Percentiles rank a stretch among this genome's conserved stretches.
Evolutionary conservation across 2,329 filamentous ascomycete genomes (phyloP).

Genomic region (Aureobasidium subglaciale): DNA sequence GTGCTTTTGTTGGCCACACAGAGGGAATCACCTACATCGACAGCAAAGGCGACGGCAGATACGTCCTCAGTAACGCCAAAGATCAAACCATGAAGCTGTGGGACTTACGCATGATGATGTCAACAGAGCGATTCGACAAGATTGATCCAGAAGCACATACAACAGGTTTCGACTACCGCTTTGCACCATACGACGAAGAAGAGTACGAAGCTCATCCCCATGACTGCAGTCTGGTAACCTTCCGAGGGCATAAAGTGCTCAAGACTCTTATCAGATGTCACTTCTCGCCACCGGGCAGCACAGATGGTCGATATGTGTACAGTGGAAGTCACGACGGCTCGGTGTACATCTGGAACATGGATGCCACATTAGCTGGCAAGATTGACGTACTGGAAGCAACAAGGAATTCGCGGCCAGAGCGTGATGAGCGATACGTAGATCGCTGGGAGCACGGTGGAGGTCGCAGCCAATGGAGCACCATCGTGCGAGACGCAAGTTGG

Average conservation of each 20-base stretch:
- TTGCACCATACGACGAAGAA: slow-evolving; percentile 56
- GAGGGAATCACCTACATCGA: slow-evolving; percentile 61
- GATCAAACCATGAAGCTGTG: slow-evolving; percentile 97
- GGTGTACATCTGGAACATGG: slow-evolving; percentile 88
- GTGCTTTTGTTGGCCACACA: slow-evolving; percentile 58
- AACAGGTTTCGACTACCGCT: slow-evolving; percentile 68
- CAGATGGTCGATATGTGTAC: slow-evolving; percentile 88
- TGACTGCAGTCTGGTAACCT: slow-evolving; percentile 90
- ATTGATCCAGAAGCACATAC: slow-evolving; percentile 52
- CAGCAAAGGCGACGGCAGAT: slow-evolving; percentile 81
- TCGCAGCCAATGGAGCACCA: slow-evolving; percentile 60
- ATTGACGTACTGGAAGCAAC: slow-evolving; percentile 74
- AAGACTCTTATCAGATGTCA: slow-evolving; percentile 91
- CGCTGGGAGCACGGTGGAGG: slow-evolving; percentile 53
- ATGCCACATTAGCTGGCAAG: slow-evolving; percentile 70
- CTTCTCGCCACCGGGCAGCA: slow-evolving; percentile 80
- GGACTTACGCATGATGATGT: slow-evolving; percentile 87
- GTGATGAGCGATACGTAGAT: slow-evolving; percentile 46
- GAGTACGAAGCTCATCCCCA: slow-evolving; percentile 67
- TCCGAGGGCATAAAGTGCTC: slow-evolving; percentile 80
- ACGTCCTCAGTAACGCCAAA: slow-evolving; percentile 89
- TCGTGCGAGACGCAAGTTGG: slow-evolving; percentile 84
- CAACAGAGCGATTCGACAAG: slow-evolving; percentile 54
- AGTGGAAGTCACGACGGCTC: slow-evolving; percentile 83
- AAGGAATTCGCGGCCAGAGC: slow-evolving; percentile 50